Base-by-base conservation (phyloP, 257 asterid genomes). In the Echites panduratus region DNA sequence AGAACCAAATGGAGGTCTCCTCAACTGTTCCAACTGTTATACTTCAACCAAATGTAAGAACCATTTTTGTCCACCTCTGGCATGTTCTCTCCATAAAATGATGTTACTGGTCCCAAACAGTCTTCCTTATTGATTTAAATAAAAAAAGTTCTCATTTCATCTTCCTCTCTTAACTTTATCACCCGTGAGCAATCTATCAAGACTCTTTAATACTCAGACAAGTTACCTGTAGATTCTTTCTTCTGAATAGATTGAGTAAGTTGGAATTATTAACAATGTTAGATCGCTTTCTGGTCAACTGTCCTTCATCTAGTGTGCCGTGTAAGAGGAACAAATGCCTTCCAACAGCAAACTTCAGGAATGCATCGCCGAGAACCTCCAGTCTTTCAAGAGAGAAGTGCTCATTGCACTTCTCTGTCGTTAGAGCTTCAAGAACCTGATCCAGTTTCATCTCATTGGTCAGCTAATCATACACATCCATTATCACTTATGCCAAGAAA, bases 381-480 rank as follows among this genome's bases (percentile, higher is more conserved):
- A 92, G 92, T 83, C 99, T 90, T 87, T 95, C 99, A 77, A 92
- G 93, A 79, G 98, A 92, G 77, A 92, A 90, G 77, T 80, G 80
- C 75, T 95, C 99, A 67, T 74, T 40, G 81, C 98, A 90, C 81
- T 83, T 90, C 85, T 90, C 99, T 35, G 99, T 95, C 56, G 98
- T 95, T 74, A 95, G 89, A 74, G 99, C 99, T 89, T 95, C 97
- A 82, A 95, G 99, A 87, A 95, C 85, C 99, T 95, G 90, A 74
- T 58, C 73, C 77, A 77, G 70, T 72, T 79, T 73, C 61, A 84
- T 70, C 73, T 69, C 68, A 70, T 64, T 47, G 49, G 62, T 70
- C 65, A 83, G 68, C 75, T 79, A 59, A 48, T 62, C 57, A 62
- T 68, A 68, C 54, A 52, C 71, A 70, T 66, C 45, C 72, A 61